Conservation (phyloP, 129 eudicot genomes). For the Flaveria linearis region DNA sequence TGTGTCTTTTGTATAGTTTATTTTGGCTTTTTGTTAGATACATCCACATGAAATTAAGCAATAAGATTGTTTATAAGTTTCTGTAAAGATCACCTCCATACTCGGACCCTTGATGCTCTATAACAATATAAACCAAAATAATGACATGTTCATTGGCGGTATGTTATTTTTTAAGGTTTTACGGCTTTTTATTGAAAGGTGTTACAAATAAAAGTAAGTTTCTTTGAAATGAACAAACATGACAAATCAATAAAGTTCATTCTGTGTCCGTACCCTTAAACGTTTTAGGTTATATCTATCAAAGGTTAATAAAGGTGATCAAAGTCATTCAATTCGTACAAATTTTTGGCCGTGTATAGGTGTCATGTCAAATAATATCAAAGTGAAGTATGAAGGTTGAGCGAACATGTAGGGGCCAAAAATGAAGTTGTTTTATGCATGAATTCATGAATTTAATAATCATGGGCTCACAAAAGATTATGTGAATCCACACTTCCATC, state of each 20-base stretch:
- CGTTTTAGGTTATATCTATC: not conserved
- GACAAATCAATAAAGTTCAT: not conserved
- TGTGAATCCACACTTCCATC: slow-evolving; percentile 2
- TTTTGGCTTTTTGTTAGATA: too few species aligned
- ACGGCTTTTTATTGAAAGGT: too few species aligned
- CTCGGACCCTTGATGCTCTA: too few species aligned
- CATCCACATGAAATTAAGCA: too few species aligned
- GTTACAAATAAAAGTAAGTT: not conserved
- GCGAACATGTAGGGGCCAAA: slow-evolving; percentile 14
- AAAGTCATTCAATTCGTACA: slow-evolving; percentile 8
- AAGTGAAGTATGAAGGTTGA: not conserved
- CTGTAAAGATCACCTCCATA: too few species aligned
- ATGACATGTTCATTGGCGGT: too few species aligned
- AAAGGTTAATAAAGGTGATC: not conserved
- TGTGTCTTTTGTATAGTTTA: too few species aligned
- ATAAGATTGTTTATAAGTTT: too few species aligned
- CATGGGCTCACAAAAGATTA: not conserved
- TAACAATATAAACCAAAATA: too few species aligned
- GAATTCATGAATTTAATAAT: not conserved
- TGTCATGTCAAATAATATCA: slow-evolving; percentile 5
- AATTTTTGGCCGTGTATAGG: not conserved
- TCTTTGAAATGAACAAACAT: not conserved
- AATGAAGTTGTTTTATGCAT: not conserved
- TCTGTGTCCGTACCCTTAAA: not conserved
- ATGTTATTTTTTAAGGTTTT: too few species aligned